Evolutionary conservation across 441 rosid genomes (phyloP).

Genomic region (Erysimum pusillum): DNA sequence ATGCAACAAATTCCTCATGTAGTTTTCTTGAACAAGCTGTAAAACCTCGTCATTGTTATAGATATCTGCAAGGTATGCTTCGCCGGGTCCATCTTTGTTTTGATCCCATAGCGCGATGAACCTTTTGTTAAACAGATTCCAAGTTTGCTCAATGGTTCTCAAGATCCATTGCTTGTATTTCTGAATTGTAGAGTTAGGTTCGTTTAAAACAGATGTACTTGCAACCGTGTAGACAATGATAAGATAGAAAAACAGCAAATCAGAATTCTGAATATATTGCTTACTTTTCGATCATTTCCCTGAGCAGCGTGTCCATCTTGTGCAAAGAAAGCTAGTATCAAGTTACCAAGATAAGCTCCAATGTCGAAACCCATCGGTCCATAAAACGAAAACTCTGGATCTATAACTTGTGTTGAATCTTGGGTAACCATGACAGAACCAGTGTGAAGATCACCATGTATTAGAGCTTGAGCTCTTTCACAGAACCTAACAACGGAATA

Average conservation of each 20-base stretch:
- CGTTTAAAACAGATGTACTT: background rate
- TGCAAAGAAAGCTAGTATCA: constrained; percentile 87
- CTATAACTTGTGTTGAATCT: constrained; percentile 88
- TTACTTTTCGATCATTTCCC: constrained; percentile 74
- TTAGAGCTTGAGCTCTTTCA: constrained; percentile 87
- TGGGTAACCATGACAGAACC: constrained; percentile 89
- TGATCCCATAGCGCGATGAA: constrained; percentile 74
- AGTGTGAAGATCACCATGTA: constrained; percentile 98
- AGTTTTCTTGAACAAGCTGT: constrained; percentile 67
- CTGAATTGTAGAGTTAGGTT: constrained; percentile 49
- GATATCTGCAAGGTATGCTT: constrained; percentile 83
- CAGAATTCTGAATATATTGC: constrained; percentile 1
- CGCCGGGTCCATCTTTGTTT: constrained; percentile 81
- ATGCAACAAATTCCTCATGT: constrained; percentile 73
- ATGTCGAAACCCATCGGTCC: constrained; percentile 93
- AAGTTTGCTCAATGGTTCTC: constrained; percentile 71
- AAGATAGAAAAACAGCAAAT: constrained; percentile 2
- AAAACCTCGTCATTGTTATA: constrained; percentile 70
- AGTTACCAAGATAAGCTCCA: constrained; percentile 91
- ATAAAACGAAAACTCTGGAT: constrained; percentile 88
- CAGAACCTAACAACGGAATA: constrained; percentile 68
- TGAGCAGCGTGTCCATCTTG: constrained; percentile 85
- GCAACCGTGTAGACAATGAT: background rate
- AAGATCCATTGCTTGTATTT: constrained; percentile 78
- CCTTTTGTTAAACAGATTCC: constrained; percentile 71